These are phyloP conservation scores for Phlebiopsis gigantea DNA, from an alignment of 768 basidiomycete species.

Conservation along the genomic window DNA sequence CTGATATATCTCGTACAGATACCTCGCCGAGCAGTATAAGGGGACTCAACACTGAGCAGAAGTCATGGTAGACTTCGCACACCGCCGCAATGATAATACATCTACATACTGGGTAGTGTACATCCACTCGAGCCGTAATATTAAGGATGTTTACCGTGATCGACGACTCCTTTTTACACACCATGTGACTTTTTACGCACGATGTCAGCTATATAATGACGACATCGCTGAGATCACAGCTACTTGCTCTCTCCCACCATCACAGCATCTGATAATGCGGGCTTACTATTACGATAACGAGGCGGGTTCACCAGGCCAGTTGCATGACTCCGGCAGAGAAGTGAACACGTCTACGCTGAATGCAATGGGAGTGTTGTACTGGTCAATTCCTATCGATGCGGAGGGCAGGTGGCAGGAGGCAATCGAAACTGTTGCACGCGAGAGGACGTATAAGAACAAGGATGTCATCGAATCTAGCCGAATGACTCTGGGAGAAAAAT, in stretches of 20 bases:
- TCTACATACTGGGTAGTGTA: not conserved
- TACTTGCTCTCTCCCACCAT: not conserved
- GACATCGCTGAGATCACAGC: not conserved
- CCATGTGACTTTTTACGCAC: not conserved
- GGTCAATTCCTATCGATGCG: constrained; percentile 57
- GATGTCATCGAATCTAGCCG: constrained; percentile 77
- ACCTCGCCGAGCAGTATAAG: constrained; percentile 36
- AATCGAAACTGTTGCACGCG: constrained; percentile 57
- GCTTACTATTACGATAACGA: constrained; percentile 74
- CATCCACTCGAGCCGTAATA: not conserved
- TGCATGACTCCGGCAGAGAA: constrained; percentile 64
- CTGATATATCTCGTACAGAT: constrained; percentile 23
- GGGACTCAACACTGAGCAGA: constrained; percentile 19
- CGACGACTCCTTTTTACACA: not conserved
- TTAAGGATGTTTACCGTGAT: not conserved
- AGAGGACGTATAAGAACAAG: constrained; percentile 77
- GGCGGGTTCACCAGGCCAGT: constrained; percentile 75
- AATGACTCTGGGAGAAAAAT: constrained; percentile 74
- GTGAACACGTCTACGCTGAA: constrained; percentile 46
- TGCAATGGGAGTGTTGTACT: constrained; percentile 59
- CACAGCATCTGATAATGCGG: constrained; percentile 41
- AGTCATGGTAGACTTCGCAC: not conserved
- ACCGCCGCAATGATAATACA: not conserved
- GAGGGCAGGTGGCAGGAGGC: constrained; percentile 41
- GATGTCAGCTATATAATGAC: not conserved